Base-by-base conservation (phyloP, 1,139 yeast species). In the Magnusiomyces clavatus region DNA sequence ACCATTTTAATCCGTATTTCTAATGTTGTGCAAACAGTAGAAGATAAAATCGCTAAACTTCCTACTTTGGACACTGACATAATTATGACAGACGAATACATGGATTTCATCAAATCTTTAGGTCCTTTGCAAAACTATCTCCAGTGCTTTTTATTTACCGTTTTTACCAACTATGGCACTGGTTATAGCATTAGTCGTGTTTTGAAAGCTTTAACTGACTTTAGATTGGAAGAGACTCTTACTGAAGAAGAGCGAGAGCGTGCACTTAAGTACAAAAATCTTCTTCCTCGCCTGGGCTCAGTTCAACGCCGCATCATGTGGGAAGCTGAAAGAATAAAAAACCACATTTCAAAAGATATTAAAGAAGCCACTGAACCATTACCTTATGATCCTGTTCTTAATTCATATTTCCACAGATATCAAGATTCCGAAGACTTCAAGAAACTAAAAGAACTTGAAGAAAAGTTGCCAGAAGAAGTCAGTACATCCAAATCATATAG, bases 91-190 rank as follows among this genome's bases (percentile, higher is more conserved):
- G 43, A 48, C 8, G 48, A 46, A 13, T 45, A 57, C 48, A 61
- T 61, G 42, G 46, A 47, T 2, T 50, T 58, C 40, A 44, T 58
- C 24, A 51, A 60, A 36, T 39, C 56, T 2, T 43, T 62, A 17
- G 51, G 60, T 16, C 56, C 56, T 6, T 51, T 63, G 19, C 57
- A 58, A 52, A 57, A 60, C 34, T 50, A 58, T 11, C 54, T 63
- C 14, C 60, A 60, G 29, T 58, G 63, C 6, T 59, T 64, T 45
- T 58, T 57, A 46, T 63, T 63, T 42, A 60, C 62, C 47, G 63
- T 64, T 6, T 63, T 64, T 43, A 60, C 61, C 42, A 62, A 61
- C 41, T 58, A 56, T 43, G 68, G 67, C 35, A 63, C 67, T 39
- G 68, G 68, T 6, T 63, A 61, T 49, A 54, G 68, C 14, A 62